phyloP scores from a whole-genome alignment of 2,329 filamentous ascomycete genomes.

The Thelonectria discophora region DNA sequence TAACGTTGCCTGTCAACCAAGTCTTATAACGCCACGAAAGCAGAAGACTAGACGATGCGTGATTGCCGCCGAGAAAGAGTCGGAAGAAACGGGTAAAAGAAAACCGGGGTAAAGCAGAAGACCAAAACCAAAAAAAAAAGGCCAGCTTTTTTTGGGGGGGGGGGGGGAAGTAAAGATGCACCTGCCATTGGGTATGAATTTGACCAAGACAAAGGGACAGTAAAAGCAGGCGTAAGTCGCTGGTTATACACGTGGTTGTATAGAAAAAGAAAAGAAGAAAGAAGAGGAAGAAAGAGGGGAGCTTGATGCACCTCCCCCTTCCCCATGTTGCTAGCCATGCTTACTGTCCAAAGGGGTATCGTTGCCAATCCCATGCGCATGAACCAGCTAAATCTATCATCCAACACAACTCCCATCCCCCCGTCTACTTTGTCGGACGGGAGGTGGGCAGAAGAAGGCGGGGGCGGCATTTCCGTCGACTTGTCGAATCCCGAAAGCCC shows the following conservation, averaged over 20 bases:
- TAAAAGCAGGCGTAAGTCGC: conserved; percentile 25
- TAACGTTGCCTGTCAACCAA: conserved; percentile 13
- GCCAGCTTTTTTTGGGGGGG: conserved; percentile 33
- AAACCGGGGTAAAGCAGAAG: background rate
- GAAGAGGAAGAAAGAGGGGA: conserved; percentile 5
- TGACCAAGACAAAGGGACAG: conserved; percentile 19
- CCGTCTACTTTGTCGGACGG: background rate
- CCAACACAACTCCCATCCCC: background rate
- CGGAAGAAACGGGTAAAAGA: conserved; percentile 12
- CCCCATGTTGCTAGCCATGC: conserved; percentile 9
- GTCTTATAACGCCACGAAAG: conserved; percentile 28
- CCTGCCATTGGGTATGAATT: conserved; percentile 29
- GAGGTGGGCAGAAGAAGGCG: background rate
- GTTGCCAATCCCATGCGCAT: conserved; percentile 10
- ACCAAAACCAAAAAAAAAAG: conserved; percentile 22
- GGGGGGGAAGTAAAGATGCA: background rate
- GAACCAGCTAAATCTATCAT: conserved; percentile 10
- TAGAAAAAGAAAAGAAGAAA: conserved; percentile 21
- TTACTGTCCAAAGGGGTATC: conserved; percentile 12
- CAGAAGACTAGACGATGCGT: conserved; percentile 16
- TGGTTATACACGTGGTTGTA: conserved; percentile 36
- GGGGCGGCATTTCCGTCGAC: background rate
- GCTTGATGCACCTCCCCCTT: background rate
- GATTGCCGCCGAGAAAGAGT: conserved; percentile 20
- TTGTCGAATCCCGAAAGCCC: conserved; percentile 23